Conservation (phyloP, 1,139 yeast genomes). For the Hanseniaspora uvarum region DNA sequence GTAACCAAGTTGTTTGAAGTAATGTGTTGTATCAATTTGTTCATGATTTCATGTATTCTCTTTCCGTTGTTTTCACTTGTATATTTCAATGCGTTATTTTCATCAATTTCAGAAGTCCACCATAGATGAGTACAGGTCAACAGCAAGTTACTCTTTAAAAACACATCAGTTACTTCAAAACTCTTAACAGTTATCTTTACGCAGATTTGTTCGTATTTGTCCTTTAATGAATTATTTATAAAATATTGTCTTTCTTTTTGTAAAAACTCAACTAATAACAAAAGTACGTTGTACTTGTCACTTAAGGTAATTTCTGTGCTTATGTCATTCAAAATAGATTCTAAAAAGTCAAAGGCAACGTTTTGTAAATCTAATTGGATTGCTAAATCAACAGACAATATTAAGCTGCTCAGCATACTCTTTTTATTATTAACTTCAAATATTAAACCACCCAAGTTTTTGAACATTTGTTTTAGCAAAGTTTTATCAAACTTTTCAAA, state of each 20-base stretch:
- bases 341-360: constrained; percentile 73
- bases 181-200: constrained; percentile 39
- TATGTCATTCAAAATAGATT: constrained; percentile 60
- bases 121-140: constrained; percentile 82
- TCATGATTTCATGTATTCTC: constrained; percentile 11
- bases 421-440: constrained; percentile 23
- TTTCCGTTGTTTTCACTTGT: constrained; percentile 4
- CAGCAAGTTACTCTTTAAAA: constrained; percentile 79
- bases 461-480: constrained; percentile 21
- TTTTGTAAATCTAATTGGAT: constrained; percentile 59
- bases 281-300: constrained; percentile 37
- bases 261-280: constrained; percentile 54
- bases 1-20: constrained; percentile 26
- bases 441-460: constrained; percentile 14
- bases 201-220: constrained; percentile 7
- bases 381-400: constrained; percentile 53
- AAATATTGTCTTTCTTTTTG: constrained; percentile 31
- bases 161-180: constrained; percentile 75
- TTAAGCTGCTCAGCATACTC: constrained; percentile 37
- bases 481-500: constrained; percentile 16
- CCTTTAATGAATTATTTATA: constrained; percentile 20
- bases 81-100: not conserved
- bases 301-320: constrained; percentile 37
- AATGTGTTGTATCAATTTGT: constrained; percentile 4
- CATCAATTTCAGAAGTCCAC: constrained; percentile 64